Base-by-base conservation (phyloP, 1,284 basidiomycete genomes). In the Sphaerobolus stellatus region DNA sequence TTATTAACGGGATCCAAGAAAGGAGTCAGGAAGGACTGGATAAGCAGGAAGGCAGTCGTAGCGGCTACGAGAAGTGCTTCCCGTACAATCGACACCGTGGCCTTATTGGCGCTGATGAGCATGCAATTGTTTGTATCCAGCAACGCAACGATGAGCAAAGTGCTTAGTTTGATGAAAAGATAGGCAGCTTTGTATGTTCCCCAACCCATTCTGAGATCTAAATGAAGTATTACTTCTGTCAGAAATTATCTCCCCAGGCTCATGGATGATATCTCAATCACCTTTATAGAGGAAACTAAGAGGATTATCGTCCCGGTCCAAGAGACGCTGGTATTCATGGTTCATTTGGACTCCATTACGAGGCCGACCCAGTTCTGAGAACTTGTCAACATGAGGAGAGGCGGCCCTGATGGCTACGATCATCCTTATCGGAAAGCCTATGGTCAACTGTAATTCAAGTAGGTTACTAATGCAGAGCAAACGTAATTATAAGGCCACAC, bases 1-100 rank as follows among this genome's bases (percentile, higher is more conserved):
- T 92, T 92, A 68, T 81, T 82, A 55, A 88, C 80, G 28, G 84
- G 83, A 64, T 91, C 82, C 57, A 85, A 66, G 65, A 90, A 91
- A 1, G 88, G 88, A 2, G 77, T 76, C 51, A 82, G 72, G 43
- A 80, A 61, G 59, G 84, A 83, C 62, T 90, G 87, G 4, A 80
- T 61, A 18, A 78, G 57, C 61, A 90, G 86, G 65, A 88, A 87
- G 11, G 75, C 69, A 11, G 81, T 61, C 63, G 84, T 85, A 28
- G 82, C 76, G 14, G 75, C 62, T 18, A 90, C 71, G 18, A 91
- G 75, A n/a, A 87, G 66, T 27, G 79, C 72, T 64, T 92, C 87
- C 13, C 88, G 83, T 47, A 81, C 72, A 28, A 89, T 68, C 11
- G 77, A 71, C 53, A 90, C 74, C n/a, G 68, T 70, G 7, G 72